Evolutionary conservation across 176 grass and related monocot genomes (phyloP).

Genomic region (Oryza longistaminata): DNA sequence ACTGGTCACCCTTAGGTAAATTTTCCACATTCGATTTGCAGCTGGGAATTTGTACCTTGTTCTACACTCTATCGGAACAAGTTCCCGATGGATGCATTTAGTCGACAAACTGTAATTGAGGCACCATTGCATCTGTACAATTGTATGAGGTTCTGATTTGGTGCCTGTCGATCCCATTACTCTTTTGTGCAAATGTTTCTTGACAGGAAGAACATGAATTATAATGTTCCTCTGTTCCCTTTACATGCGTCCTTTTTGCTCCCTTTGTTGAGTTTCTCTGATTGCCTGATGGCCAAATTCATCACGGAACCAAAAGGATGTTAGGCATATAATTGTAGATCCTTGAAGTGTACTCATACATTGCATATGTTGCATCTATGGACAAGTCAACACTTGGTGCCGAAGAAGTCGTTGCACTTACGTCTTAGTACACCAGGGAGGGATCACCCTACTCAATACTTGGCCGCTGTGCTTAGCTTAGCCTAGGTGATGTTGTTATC

Average conservation of each 20-base stretch:
- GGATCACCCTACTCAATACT: slow-evolving; percentile 33
- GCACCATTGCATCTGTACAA: slow-evolving; percentile 45
- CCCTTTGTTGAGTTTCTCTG: background rate
- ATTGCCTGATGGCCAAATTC: background rate
- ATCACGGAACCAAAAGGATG: background rate
- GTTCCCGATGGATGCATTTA: slow-evolving; percentile 51
- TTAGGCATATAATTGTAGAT: background rate
- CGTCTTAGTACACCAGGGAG: slow-evolving; percentile 9
- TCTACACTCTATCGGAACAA: slow-evolving; percentile 44
- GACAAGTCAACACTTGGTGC: slow-evolving; percentile 5
- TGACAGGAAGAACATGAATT: background rate
- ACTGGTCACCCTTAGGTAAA: slow-evolving; percentile 43
- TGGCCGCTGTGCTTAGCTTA: slow-evolving; percentile 49
- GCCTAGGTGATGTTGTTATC: slow-evolving; percentile 41
- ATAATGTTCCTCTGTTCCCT: slow-evolving; percentile 7
- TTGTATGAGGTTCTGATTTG: slow-evolving; percentile 38
- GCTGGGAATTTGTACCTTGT: slow-evolving; percentile 38
- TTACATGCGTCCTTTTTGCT: background rate
- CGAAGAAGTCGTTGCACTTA: slow-evolving; percentile 31
- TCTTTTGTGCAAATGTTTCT: slow-evolving; percentile 12
- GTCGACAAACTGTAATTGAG: slow-evolving; percentile 50
- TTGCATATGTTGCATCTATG: background rate
- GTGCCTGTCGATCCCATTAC: slow-evolving; percentile 17
- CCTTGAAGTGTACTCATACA: slow-evolving; percentile 5
- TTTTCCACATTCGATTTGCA: slow-evolving; percentile 53